Base-by-base conservation (phyloP, 768 basidiomycete species). In the Suillus subluteus region DNA sequence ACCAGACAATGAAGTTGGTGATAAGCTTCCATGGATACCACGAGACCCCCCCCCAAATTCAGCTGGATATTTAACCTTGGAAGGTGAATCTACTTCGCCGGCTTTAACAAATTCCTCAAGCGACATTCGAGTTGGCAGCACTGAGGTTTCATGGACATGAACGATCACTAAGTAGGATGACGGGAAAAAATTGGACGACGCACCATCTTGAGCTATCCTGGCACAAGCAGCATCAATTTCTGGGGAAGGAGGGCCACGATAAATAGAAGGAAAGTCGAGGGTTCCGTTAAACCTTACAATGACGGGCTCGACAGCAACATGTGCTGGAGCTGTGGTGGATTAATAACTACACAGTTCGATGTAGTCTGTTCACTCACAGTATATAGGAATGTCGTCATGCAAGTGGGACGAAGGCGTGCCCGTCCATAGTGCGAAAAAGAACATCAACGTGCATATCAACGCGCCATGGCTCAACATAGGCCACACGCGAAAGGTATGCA, bases 1-100 rank as follows among this genome's bases (percentile, higher is more conserved):
- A 64, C 68, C 46, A 69, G 50, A 46, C 66, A 67, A 6, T 62
- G 63, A 3, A 70, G 23, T 23, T 70, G 67, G 12, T 70, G 69
- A 21, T 50, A 26, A 3, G 65, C 11, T 37, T 66, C 66, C 50
- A 70, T 35, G 8, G 64, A 59, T 1, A 44, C 67, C 21, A 70
- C 38, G 58, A 65, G 63, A 2, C 65, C 69, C 4, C 69, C n/a
- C 65, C 26, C 56, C 66, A 48, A 59, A 30, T 30, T 48, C 58
- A 11, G 65, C 62, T 11, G 64, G 62, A 18, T 65, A 58, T 30
- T 23, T 64, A 7, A 67, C 68, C 1, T 32, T 59, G 23, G 65
- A 65, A 11, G 64, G 62, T 23, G 64, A n/a, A 6, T 37, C 26
- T 21, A 21, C 40, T 12, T 65, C 62, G 7, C 69, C 62, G n/a